A percentile compares a stretch with the other conserved stretches of the same genome.
phyloP scores from a whole-genome alignment of 495 filamentous ascomycete genomes.

The Podospora pseudopauciseta region DNA sequence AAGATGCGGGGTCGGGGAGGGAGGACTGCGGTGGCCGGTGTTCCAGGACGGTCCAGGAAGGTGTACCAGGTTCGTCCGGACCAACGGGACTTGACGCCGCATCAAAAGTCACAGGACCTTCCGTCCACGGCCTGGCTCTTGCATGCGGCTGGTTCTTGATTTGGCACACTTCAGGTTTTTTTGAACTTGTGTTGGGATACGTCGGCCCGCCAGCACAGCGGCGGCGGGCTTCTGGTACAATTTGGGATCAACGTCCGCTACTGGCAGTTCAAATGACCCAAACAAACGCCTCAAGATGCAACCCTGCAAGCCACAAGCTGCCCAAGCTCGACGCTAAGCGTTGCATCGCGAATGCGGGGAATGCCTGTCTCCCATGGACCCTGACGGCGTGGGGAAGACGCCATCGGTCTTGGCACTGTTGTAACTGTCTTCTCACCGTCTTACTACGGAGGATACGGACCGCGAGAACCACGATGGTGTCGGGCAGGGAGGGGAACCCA shows the following conservation, averaged over 20 bases:
- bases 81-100: neutral
- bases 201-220: neutral
- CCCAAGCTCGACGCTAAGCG: neutral
- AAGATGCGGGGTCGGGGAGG: too few species aligned
- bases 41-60: neutral
- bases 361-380: slow-evolving; percentile 9
- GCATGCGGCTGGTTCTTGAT: too few species aligned
- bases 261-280: neutral
- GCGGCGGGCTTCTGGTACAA: neutral
- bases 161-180: neutral
- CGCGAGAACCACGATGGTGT: neutral
- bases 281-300: neutral
- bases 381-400: neutral
- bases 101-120: neutral
- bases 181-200: neutral
- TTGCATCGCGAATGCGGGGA: slow-evolving; percentile 10
- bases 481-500: neutral
- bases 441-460: neutral
- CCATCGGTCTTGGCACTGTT: neutral
- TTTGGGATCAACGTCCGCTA: slow-evolving; percentile 6
- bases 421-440: neutral
- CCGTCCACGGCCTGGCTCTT: neutral
- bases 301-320: neutral
- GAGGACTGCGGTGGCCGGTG: too few species aligned
- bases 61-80: neutral